Evolutionary conservation across 371 early-diverging fungal species (phyloP), one percentile per base, ranked within the genome.

Genomic region (Mucor circinelloides): DNA sequence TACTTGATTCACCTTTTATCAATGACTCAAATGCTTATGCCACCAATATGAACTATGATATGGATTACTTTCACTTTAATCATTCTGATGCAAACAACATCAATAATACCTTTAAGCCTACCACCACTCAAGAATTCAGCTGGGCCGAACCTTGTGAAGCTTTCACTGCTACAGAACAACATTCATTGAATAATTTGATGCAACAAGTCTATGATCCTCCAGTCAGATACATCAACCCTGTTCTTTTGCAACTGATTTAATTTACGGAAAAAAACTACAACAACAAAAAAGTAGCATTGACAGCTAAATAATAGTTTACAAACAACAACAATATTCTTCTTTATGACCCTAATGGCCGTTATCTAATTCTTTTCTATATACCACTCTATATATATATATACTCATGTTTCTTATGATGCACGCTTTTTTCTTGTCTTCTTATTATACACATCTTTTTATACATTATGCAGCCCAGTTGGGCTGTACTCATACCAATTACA

Each of bases 171-270:
- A n/a, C 28, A 55, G 30, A 27, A 8, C 31, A 55, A 55, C 12
- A 63, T 0, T 34, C 17, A 23, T 34, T 46, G 10, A 21, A 21
- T 30, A 25, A 46, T 21, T 8, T 46, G 2, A 27, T 56, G 38
- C n/a, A 30, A 17, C 23, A 50, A 25, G 23, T 13, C 2, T 23
- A 57, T 38, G 50, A 38, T 7, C 27, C 34, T 6, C 60, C 50
- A 38, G n/a, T 57, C 34, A 28, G 52, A 48, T 63, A 52, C 31
- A 68, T 63, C 15, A 32, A 63, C 42, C 64, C 63, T 42, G 54
- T 54, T 52, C 50, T 63, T 13, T 50, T 50, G 23, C 63, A 52
- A 17, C 38, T 52, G 25, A 52, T 38, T 15, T 61, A 50, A 46
- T 9, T 7, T n/a, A 1, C 9, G 3, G 3, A 15, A 30, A 30